Evolutionary conservation across 139 green algal species (phyloP).

Genomic region (Mesostigma viride): DNA sequence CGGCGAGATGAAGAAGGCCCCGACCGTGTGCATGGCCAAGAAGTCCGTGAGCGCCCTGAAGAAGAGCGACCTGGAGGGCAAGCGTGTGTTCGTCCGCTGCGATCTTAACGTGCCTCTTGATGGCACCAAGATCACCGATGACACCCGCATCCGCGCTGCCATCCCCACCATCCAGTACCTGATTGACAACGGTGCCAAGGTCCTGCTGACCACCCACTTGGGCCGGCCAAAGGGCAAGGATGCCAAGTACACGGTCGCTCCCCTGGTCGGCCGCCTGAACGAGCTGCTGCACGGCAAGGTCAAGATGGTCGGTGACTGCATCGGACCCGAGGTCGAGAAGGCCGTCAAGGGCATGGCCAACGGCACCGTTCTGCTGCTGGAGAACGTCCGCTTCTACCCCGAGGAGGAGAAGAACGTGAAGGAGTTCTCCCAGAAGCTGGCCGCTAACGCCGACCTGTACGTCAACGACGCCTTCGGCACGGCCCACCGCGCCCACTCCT

Average conservation of each 20-base stretch:
- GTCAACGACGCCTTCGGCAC: constrained; percentile 99
- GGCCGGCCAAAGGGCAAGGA: constrained; percentile 93
- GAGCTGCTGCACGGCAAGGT: constrained; percentile 78
- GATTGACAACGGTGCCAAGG: constrained; percentile 90
- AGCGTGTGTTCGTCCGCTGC: constrained; percentile 68
- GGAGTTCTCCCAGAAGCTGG: constrained; percentile 90
- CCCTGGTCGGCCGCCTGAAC: constrained; percentile 62
- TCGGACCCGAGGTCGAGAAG: constrained; percentile 69
- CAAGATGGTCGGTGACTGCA: constrained; percentile 88
- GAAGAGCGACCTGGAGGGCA: constrained; percentile 90
- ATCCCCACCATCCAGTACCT: constrained; percentile 89
- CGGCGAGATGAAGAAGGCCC: constrained; percentile 18
- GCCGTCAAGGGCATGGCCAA: constrained; percentile 60
- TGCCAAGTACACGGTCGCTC: constrained; percentile 85
- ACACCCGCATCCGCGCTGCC: constrained; percentile 93
- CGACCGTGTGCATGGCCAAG: constrained; percentile 52
- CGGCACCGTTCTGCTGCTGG: constrained; percentile 49
- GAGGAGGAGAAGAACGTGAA: constrained; percentile 96
- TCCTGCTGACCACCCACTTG: constrained; percentile 91
- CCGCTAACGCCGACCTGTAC: constrained; percentile 80
- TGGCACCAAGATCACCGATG: constrained; percentile 85
- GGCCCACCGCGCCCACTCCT: constrained; percentile 93
- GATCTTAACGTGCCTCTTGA: constrained; percentile 99
- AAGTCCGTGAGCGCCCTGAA: constrained; percentile 79
- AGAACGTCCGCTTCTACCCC: constrained; percentile 42